A percentile compares a stretch with the other conserved stretches of the same genome.
phyloP scores from a whole-genome alignment of 2,329 filamentous ascomycete species.

The Colletotrichum sp. region DNA sequence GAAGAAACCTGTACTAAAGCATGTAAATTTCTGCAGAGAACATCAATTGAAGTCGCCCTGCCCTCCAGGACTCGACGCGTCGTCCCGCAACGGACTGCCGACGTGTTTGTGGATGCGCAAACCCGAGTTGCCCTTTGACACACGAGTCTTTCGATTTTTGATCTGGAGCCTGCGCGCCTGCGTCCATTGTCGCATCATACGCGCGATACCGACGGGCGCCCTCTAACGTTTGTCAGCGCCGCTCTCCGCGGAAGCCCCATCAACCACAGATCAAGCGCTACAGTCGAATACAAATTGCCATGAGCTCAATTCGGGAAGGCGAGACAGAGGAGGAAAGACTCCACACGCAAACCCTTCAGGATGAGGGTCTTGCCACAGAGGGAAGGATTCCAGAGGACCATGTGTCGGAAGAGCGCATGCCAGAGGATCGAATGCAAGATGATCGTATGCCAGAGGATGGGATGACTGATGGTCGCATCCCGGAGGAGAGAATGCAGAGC shows the following conservation, averaged over 20 bases:
- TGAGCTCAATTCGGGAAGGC: slow-evolving; percentile 10
- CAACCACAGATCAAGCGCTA: neutral
- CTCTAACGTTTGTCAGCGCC: neutral
- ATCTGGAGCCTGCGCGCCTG: neutral
- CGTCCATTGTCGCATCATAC: neutral
- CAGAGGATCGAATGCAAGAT: neutral
- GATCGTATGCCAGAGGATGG: slow-evolving; percentile 10
- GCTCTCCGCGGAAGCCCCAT: neutral
- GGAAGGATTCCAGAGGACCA: neutral
- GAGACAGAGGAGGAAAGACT: slow-evolving; percentile 13
- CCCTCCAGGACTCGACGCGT: neutral
- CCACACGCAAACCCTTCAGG: neutral
- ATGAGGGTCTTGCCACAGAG: neutral
- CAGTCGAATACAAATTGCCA: neutral
- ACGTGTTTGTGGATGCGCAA: slow-evolving; percentile 13
- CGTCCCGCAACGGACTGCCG: neutral
- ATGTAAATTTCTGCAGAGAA: slow-evolving; percentile 3
- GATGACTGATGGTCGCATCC: slow-evolving; percentile 4
- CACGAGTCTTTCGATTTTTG: neutral
- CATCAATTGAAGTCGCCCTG: slow-evolving; percentile 1
- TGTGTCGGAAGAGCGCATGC: neutral
- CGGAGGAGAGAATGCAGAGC: slow-evolving; percentile 12
- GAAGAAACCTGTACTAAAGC: neutral
- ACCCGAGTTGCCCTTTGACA: neutral
- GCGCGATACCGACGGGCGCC: neutral